Conservation (phyloP, 495 filamentous ascomycete genomes). For the Hypoxylon fragiforme region DNA sequence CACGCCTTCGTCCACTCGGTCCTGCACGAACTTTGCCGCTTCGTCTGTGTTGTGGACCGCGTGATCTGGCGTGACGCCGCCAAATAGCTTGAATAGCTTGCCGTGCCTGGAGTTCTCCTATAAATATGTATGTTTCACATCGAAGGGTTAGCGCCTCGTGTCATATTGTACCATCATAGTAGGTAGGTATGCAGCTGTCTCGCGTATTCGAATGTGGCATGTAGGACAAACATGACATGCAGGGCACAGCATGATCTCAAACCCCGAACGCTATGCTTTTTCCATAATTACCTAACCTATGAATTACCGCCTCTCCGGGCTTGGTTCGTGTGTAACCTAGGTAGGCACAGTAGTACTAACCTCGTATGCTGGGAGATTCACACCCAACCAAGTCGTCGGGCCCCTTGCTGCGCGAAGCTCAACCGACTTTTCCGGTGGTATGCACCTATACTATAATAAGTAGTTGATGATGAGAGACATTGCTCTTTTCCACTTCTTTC, state of each 20-base stretch:
- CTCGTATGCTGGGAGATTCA: conserved; percentile 25
- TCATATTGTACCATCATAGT: no score
- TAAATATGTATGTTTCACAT: no score
- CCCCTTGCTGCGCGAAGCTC: conserved; percentile 14
- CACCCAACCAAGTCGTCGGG: conserved; percentile 19
- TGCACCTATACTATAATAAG: conserved; percentile 1
- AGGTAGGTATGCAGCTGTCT: no score
- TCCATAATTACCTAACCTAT: no score
- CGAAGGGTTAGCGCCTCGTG: neutral
- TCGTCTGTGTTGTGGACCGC: conserved; percentile 36
- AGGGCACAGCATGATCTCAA: no score
- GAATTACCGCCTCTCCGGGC: no score
- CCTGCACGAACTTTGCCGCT: conserved; percentile 37
- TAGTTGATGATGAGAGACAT: no score
- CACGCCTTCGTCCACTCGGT: conserved; percentile 33
- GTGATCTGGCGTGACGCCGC: conserved; percentile 8
- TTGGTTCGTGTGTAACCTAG: no score
- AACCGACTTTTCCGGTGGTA: conserved; percentile 12
- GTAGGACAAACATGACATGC: no score
- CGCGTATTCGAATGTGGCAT: no score
- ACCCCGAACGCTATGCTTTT: no score
- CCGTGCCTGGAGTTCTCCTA: conserved; percentile 29
- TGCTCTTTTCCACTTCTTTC: no score
- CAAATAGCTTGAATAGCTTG: conserved; percentile 17
- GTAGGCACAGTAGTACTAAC: conserved; percentile 18